Evolutionary conservation across 2,329 filamentous ascomycete species (phyloP), one percentile per base, ranked within the genome.

Genomic region (Stagonosporopsis chrysanthemi): DNA sequence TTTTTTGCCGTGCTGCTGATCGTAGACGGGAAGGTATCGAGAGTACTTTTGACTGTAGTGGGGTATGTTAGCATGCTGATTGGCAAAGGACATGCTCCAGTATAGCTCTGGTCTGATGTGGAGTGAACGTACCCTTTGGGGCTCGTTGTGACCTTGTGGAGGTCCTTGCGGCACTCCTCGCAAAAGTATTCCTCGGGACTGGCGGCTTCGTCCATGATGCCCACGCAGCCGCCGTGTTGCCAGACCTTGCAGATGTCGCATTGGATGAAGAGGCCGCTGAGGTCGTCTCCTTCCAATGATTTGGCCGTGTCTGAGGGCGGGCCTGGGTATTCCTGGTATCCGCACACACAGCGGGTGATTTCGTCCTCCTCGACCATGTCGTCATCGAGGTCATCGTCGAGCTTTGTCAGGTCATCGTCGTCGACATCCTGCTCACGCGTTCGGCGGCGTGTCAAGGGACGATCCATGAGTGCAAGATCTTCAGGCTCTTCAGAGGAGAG

Each of bases 171-270:
- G 79, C 95, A 99, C 76, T 92, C 86, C 79, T 99, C 95, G 79
- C 95, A 99, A 74, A 95, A 99, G 80, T 99, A 99, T 77, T 98
- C 93, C 52, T 98, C 94, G 9, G 95, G 95, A 64, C 91, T 94
- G 75, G 90, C 89, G 66, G 91, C 89, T 77, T 97, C 94, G 66
- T 95, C 95, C 81, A 96, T 92, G 71, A 99, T 97, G 59, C 95
- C 94, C 58, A 99, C 94, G 73, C 95, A 99, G 59, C 93, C 94
- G 70, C 95, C 95, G 75, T 99, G 95, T 77, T 99, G 95, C 95
- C 94, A 99, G 62, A 98, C 95, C 75, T 96, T 96, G 82, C 95
- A 99, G 63, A 91, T 84, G 79, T 98, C 95, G 84, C 95, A 99
- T 81, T 98, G 94, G 65, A 99, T 93, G 78, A 97, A 99, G 78